Percentiles rank a stretch among this genome's conserved stretches.
Evolutionary conservation across 441 rosid genomes (phyloP).

Genomic region (Mallotus repandus): DNA sequence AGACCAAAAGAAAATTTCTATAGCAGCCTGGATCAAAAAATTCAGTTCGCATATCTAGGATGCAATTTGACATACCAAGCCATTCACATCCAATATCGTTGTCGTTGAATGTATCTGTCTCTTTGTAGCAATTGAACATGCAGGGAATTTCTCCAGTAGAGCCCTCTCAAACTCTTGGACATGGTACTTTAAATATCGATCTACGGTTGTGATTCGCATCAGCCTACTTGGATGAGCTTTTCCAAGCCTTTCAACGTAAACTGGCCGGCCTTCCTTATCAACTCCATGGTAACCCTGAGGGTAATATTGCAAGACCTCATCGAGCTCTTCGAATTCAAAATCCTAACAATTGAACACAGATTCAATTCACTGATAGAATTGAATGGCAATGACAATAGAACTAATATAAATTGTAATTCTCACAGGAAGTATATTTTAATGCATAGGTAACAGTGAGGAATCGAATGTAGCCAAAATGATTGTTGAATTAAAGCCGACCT

Average conservation of each 20-base stretch:
- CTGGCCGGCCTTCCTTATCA: constrained; percentile 95
- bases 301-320: constrained; percentile 87
- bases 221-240: constrained; percentile 85
- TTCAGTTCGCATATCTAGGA: background rate
- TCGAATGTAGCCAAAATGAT: background rate
- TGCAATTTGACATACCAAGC: constrained; percentile 59
- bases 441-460: background rate
- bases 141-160: constrained; percentile 80
- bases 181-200: constrained; percentile 85
- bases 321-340: constrained; percentile 87
- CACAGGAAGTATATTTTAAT: background rate
- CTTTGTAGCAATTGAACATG: constrained; percentile 92
- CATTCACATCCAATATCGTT: constrained; percentile 87
- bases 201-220: constrained; percentile 77
- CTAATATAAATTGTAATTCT: background rate
- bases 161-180: constrained; percentile 97
- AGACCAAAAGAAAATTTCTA: background rate
- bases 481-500: background rate
- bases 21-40: background rate
- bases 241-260: constrained; percentile 94
- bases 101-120: constrained; percentile 74
- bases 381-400: background rate
- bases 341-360: constrained; percentile 42
- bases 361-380: constrained; percentile 2
- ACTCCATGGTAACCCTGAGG: constrained; percentile 98